Conservation (phyloP, 208 protist genomes). For the Novymonas esmeraldas region DNA sequence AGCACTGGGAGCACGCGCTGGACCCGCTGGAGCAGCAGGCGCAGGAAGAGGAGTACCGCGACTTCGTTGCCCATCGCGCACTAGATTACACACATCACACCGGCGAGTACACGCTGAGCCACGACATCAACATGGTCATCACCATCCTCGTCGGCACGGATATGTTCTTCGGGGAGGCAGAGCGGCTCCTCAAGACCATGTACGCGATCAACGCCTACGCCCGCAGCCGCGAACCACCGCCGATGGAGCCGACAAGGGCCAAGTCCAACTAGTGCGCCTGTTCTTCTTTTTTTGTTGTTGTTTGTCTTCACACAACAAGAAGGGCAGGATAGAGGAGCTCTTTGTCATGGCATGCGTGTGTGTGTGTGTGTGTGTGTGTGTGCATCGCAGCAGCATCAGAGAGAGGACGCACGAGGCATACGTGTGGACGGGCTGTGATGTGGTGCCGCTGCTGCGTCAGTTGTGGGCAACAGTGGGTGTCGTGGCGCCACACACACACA, state of each 20-base stretch:
- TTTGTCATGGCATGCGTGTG: no score
- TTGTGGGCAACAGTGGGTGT: no score
- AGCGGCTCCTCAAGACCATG: constrained; percentile 54
- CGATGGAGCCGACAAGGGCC: neutral
- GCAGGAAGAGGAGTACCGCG: constrained; percentile 30
- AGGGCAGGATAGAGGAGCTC: no score
- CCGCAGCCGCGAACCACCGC: constrained; percentile 26
- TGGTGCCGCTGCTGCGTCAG: no score
- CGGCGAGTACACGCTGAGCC: constrained; percentile 45
- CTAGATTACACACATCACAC: constrained; percentile 23
- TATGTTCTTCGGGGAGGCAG: constrained; percentile 60
- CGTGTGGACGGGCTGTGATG: no score
- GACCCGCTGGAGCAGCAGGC: constrained; percentile 28
- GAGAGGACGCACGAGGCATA: no score
- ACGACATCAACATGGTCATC: constrained; percentile 65
- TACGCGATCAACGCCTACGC: constrained; percentile 56
- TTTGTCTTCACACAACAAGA: no score
- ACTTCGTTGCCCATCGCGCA: constrained; percentile 22
- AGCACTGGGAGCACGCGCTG: constrained; percentile 18
- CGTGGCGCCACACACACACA: no score
- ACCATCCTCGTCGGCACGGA: constrained; percentile 63
- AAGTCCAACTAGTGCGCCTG: neutral
- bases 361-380: no score
- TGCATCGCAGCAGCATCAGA: no score
- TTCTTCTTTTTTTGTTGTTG: no score